These are phyloP conservation scores for Mucor sp. DNA, from an alignment of 371 early-diverging fungal species.

Conservation along the genomic window DNA sequence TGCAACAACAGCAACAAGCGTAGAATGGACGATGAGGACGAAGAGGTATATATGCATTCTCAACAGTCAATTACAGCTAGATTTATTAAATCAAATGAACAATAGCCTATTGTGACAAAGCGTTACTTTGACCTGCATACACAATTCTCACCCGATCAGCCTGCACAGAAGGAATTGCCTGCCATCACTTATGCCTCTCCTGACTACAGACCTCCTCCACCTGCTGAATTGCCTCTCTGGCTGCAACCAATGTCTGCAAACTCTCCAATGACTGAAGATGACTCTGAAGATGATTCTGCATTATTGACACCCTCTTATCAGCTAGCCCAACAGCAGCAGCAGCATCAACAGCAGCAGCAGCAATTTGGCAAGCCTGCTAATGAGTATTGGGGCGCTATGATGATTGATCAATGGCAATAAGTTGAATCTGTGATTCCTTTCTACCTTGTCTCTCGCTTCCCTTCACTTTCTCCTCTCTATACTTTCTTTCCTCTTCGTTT, in stretches of 20 bases:
- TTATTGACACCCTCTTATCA: slow-evolving; percentile 19
- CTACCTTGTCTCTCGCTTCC: neutral
- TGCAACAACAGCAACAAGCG: slow-evolving; percentile 8
- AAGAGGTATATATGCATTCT: neutral
- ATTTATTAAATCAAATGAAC: neutral
- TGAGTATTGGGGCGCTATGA: slow-evolving; percentile 14
- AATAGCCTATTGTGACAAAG: slow-evolving; percentile 14
- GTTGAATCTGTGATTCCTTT: neutral
- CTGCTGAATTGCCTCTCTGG: slow-evolving; percentile 26
- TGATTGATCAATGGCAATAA: slow-evolving; percentile 15
- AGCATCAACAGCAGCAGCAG: slow-evolving; percentile 3
- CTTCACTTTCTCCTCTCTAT: neutral
- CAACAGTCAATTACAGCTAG: neutral
- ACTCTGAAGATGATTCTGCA: slow-evolving; percentile 23
- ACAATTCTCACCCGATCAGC: slow-evolving; percentile 24
- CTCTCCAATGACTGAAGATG: slow-evolving; percentile 25
- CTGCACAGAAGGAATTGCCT: slow-evolving; percentile 18
- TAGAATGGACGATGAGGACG: slow-evolving; percentile 36
- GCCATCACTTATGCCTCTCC: slow-evolving; percentile 38
- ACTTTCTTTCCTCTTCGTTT: neutral
- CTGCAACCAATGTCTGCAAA: slow-evolving; percentile 19
- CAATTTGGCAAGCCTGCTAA: slow-evolving; percentile 5
- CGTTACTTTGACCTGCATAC: slow-evolving; percentile 31
- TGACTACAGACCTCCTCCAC: slow-evolving; percentile 37
- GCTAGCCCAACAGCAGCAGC: slow-evolving; percentile 8